Base-by-base conservation (phyloP, 345 rosid genomes). In the Eutrema japonicum region DNA sequence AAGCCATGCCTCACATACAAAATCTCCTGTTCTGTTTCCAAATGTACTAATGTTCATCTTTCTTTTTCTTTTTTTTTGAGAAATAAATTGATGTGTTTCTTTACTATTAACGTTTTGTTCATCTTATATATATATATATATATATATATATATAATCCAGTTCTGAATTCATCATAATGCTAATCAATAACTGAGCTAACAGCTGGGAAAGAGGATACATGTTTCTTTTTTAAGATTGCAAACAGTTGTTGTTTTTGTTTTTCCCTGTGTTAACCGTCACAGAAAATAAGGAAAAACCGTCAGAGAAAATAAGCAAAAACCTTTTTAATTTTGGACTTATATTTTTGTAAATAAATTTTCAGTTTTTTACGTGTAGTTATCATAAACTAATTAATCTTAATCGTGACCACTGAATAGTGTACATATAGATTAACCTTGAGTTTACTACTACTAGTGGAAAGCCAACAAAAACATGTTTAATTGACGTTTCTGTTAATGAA, bases 161-260 rank as follows among this genome's bases (percentile, higher is more conserved):
- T 35, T 48, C 14, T 37, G 12, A 22, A 13, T 48, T 58, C 57
- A 48, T 16, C 49, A 59, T 27, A 32, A 43, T 7, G 45, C 30
- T 52, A n/a, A 52, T 43, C 52, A 27, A 53, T 53, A 52, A 54
- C 46, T 53, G 42, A 68, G 16, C 50, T n/a, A 37, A 60, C 58
- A 48, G 66, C 37, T 70, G 67, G 30, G 58, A 59, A 22, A 70
- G 18, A 46, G 13, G 32, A 48, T 49, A 5, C 4, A 48, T 50
- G 61, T 61, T 61, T 40, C 75, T 40, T 71, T 71, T 71, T 61
- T 71, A 71, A 41, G 68, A 61, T 12, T 50, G 22, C 7, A 50
- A 59, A 29, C 61, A 2, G 75, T 50, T 61, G 22, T 65, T 18
- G 12, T 27, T 16, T 8, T 27, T 68, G 43, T 48, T 59, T 46